A percentile compares a stretch with the other conserved stretches of the same genome.
These are phyloP conservation scores for Candida saitoana DNA, from an alignment of 805 yeast genomes.

Conservation along the genomic window DNA sequence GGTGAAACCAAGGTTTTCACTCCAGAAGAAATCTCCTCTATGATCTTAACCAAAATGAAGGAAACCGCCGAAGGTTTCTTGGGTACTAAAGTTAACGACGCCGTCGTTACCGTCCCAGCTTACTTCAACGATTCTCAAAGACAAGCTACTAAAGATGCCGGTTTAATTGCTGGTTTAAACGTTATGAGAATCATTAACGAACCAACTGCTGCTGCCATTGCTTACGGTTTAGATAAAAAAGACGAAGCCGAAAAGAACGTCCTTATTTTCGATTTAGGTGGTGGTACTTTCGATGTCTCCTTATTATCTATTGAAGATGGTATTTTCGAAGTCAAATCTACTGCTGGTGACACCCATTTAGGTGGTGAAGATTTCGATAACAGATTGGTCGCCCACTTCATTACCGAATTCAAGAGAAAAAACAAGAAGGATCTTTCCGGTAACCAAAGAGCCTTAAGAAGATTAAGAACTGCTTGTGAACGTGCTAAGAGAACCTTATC, in stretches of 20 bases:
- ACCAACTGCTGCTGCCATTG: constrained; percentile 86
- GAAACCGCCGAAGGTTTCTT: constrained; percentile 88
- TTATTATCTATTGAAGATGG: constrained; percentile 46
- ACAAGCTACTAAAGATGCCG: constrained; percentile 98
- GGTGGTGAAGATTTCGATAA: constrained; percentile 99
- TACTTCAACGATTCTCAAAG: constrained; percentile 97
- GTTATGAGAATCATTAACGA: constrained; percentile 93
- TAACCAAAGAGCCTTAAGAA: constrained; percentile 96
- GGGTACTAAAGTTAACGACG: constrained; percentile 57
- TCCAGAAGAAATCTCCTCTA: constrained; percentile 93
- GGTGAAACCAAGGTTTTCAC: constrained; percentile 87
- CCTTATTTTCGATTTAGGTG: constrained; percentile 47
- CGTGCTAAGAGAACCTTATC: constrained; percentile 99
- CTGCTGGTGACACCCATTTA: constrained; percentile 47
- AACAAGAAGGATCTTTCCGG: constrained; percentile 88
- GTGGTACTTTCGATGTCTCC: constrained; percentile 48
- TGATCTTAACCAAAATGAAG: constrained; percentile 87
- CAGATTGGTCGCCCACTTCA: constrained; percentile 92
- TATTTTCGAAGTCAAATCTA: constrained; percentile 46
- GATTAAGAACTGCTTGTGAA: constrained; percentile 98
- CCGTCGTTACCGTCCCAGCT: constrained; percentile 96
- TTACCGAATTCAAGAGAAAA: constrained; percentile 95
- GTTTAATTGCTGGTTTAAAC: constrained; percentile 92
- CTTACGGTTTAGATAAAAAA: constrained; percentile 50
- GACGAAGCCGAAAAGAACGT: constrained; percentile 61